Conservation (phyloP, 2,329 filamentous ascomycete genomes). For the Moelleriella libera region DNA sequence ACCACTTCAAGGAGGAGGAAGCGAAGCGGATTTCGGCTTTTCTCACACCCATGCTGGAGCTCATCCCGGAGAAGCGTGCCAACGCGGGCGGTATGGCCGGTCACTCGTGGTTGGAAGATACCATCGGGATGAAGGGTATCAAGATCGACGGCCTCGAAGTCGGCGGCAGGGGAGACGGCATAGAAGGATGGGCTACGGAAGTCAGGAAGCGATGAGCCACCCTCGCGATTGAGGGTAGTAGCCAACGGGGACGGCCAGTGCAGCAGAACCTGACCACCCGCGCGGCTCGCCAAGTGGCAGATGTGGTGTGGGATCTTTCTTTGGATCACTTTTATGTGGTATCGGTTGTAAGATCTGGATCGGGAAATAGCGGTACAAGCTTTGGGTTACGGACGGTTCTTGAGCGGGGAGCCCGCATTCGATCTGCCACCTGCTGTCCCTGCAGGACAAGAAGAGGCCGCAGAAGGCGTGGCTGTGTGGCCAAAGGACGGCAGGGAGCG, state of each 20-base stretch:
- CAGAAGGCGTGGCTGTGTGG: neutral
- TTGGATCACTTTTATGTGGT: too few relatives aligned
- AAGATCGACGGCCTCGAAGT: slow-evolving; percentile 61
- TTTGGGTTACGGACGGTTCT: too few relatives aligned
- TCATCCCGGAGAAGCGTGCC: slow-evolving; percentile 75
- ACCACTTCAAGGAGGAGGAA: slow-evolving; percentile 81
- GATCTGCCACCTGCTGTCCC: neutral
- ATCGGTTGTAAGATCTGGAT: too few relatives aligned
- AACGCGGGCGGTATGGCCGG: slow-evolving; percentile 94
- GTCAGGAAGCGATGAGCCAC: slow-evolving; percentile 59
- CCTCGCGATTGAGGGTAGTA: neutral
- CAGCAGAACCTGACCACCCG: too few relatives aligned
- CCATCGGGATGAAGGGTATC: slow-evolving; percentile 74
- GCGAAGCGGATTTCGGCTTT: slow-evolving; percentile 68
- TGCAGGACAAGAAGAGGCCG: neutral
- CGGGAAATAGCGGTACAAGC: too few relatives aligned
- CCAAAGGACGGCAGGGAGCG: neutral
- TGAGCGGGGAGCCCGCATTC: too few relatives aligned
- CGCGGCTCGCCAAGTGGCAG: too few relatives aligned
- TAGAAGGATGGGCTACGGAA: slow-evolving; percentile 86
- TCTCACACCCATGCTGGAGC: slow-evolving; percentile 77
- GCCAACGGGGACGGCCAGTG: neutral
- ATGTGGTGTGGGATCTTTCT: too few relatives aligned
- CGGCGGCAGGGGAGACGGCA: slow-evolving; percentile 76
- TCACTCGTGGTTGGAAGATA: slow-evolving; percentile 70